phyloP scores from a whole-genome alignment of 805 yeast species.

The Lipomyces anomalus region DNA sequence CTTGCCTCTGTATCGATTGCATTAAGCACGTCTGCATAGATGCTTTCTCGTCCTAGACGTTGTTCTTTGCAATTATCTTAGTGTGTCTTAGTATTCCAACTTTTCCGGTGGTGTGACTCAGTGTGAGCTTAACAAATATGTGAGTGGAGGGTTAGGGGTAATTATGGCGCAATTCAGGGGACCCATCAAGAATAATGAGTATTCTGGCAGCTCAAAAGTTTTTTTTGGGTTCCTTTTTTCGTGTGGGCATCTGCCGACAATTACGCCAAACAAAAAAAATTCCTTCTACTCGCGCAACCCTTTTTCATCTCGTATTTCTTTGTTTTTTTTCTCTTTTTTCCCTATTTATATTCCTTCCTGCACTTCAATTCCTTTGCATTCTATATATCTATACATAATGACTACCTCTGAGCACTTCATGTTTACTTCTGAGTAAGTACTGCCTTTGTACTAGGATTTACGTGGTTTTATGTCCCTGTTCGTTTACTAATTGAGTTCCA shows the following conservation, averaged over 20 bases:
- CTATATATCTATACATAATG: constrained; percentile 29
- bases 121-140: neutral
- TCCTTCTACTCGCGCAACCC: too few species aligned
- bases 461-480: neutral
- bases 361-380: neutral
- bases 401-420: constrained; percentile 43
- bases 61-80: too few species aligned
- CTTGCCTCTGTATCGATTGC: too few species aligned
- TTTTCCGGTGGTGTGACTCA: too few species aligned
- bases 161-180: neutral
- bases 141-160: neutral
- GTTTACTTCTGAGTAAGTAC: constrained; percentile 53
- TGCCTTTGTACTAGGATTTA: neutral
- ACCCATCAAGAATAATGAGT: neutral
- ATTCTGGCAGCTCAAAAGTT: neutral
- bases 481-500: neutral
- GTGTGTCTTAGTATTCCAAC: too few species aligned
- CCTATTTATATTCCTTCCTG: constrained; percentile 1
- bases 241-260: too few species aligned
- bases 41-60: too few species aligned
- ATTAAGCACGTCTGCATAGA: too few species aligned
- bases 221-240: neutral
- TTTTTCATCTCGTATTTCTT: neutral
- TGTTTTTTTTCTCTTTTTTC: constrained; percentile 1
- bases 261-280: neutral